These are phyloP conservation scores for Withania somnifera DNA, from an alignment of 305 asterid species.

Conservation along the genomic window DNA sequence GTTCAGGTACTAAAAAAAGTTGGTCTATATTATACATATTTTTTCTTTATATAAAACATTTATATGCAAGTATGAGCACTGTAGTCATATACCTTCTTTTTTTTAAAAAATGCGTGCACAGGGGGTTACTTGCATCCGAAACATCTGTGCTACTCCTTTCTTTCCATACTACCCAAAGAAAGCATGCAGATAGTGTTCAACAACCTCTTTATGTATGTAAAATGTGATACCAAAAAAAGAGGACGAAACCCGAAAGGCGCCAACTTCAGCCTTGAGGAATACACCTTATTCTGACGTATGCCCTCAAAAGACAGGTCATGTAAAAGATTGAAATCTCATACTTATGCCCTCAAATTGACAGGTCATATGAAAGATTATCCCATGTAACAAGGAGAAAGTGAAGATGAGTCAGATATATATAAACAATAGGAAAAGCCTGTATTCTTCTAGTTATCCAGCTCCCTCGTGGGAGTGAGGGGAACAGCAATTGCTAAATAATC, in stretches of 20 bases:
- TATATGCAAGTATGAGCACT: neutral
- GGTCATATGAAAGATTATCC: neutral
- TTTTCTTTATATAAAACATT: neutral
- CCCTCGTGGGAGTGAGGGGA: neutral
- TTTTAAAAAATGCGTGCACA: neutral
- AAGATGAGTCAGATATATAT: neutral
- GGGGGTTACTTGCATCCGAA: neutral
- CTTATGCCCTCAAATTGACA: neutral
- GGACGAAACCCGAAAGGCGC: neutral
- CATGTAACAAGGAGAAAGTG: neutral
- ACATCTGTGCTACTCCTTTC: neutral
- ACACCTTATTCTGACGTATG: neutral
- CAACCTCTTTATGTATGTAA: neutral
- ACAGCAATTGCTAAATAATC: neutral
- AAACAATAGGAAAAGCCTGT: neutral
- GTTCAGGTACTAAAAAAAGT: neutral
- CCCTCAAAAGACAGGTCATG: neutral
- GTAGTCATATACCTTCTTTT: neutral
- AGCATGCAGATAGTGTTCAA: neutral
- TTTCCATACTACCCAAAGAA: neutral
- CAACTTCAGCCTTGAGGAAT: neutral
- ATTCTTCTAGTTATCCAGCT: neutral
- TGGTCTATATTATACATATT: neutral
- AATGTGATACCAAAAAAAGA: neutral
- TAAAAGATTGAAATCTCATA: neutral